phyloP scores from a whole-genome alignment of 2,329 filamentous ascomycete genomes.

The Byssochlamys sp. region DNA sequence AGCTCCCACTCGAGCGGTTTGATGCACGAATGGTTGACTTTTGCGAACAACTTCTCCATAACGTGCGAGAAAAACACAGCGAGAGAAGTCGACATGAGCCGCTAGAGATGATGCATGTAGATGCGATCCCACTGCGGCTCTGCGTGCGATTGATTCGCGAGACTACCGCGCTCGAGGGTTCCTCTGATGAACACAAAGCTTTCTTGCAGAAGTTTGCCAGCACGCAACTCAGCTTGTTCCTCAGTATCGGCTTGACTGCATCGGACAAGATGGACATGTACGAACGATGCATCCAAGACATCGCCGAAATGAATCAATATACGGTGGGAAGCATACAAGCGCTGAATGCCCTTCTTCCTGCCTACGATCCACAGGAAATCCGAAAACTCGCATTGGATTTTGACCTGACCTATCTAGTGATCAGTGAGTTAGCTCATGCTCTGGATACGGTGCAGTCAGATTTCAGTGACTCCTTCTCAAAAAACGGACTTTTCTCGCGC shows the following conservation, averaged over 20 bases:
- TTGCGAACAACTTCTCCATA: conserved; percentile 48
- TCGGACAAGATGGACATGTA: conserved; percentile 56
- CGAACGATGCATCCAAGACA: conserved; percentile 57
- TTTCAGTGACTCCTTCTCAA: conserved; percentile 26
- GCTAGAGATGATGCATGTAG: conserved; percentile 19
- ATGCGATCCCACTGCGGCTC: conserved; percentile 42
- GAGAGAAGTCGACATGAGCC: conserved; percentile 18
- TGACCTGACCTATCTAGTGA: conserved; percentile 51
- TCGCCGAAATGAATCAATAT: conserved; percentile 52
- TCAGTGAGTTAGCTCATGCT: conserved; percentile 56
- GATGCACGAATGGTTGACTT: conserved; percentile 53
- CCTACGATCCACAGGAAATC: conserved; percentile 43
- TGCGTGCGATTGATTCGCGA: conserved; percentile 63
- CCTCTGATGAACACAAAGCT: conserved; percentile 48
- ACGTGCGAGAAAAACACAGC: conserved; percentile 37
- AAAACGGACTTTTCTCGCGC: conserved; percentile 44
- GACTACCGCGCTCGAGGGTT: conserved; percentile 49
- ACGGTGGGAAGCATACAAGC: conserved; percentile 66
- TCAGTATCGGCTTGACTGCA: conserved; percentile 45
- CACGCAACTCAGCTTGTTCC: conserved; percentile 52
- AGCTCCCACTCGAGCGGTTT: conserved; percentile 54
- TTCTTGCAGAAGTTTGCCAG: conserved; percentile 57
- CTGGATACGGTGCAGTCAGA: conserved; percentile 35
- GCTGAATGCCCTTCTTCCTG: conserved; percentile 38
- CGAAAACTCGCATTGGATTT: conserved; percentile 51